Evolutionary conservation across 768 basidiomycete genomes (phyloP).

Genomic region (Amanita muscaria): DNA sequence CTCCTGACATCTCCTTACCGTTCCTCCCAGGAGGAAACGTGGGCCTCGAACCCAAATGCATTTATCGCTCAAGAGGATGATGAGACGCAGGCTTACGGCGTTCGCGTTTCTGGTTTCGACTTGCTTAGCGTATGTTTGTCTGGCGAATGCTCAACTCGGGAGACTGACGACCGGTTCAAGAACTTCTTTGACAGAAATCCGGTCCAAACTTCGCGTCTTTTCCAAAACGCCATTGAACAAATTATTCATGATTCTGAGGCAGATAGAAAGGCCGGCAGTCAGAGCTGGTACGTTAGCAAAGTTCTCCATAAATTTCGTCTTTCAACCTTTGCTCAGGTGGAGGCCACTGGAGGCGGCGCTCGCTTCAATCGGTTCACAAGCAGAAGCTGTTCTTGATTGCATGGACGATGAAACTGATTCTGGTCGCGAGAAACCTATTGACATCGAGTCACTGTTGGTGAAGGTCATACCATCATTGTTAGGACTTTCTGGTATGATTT

Average conservation of each 20-base stretch:
- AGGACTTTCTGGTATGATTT: conserved; percentile 47
- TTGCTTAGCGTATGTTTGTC: conserved; percentile 51
- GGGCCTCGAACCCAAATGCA: conserved; percentile 82
- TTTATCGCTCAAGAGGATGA: conserved; percentile 96
- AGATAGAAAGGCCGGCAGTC: conserved; percentile 41
- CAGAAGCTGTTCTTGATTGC: conserved; percentile 67
- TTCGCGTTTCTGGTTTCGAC: conserved; percentile 81
- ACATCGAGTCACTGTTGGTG: conserved; percentile 68
- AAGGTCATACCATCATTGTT: conserved; percentile 76
- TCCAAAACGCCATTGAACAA: conserved; percentile 46
- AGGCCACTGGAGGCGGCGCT: conserved; percentile 80
- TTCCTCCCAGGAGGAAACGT: conserved; percentile 71
- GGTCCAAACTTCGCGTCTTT: conserved; percentile 37
- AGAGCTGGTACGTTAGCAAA: conserved; percentile 48
- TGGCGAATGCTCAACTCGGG: conserved; percentile 7
- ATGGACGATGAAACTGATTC: conserved; percentile 68
- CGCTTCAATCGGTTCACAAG: conserved; percentile 72
- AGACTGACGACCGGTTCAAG: conserved; percentile 22
- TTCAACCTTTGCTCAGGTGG: conserved; percentile 55
- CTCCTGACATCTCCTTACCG: conserved; percentile 4
- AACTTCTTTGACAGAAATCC: conserved; percentile 49
- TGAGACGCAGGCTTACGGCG: conserved; percentile 72
- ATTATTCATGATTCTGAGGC: conserved; percentile 51
- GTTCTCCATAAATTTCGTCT: conserved; percentile 1
- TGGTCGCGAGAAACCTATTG: conserved; percentile 56